phyloP scores from a whole-genome alignment of 2,329 filamentous ascomycete species.

The Zymoseptoria crescenta region DNA sequence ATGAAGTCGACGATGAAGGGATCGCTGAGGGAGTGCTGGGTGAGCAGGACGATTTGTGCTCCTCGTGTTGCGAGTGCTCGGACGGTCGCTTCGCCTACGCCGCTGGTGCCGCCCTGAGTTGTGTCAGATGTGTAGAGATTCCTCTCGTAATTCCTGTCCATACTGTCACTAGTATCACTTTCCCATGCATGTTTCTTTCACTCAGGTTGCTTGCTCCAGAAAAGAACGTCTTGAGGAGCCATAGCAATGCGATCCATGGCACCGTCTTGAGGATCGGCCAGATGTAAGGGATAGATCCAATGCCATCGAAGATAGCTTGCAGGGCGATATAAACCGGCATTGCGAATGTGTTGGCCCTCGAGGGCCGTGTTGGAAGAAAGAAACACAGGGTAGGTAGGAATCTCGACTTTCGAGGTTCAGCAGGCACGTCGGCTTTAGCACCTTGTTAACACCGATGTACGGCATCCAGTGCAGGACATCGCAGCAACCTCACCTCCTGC shows the following conservation, averaged over 20 bases:
- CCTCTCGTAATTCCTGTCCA: slow-evolving; percentile 9
- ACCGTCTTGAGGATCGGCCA: slow-evolving; percentile 40
- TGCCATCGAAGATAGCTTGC: slow-evolving; percentile 48
- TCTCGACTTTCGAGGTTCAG: no score
- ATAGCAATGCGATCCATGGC: slow-evolving; percentile 46
- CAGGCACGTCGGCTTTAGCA: no score
- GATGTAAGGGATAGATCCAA: slow-evolving; percentile 38
- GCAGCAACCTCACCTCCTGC: no score
- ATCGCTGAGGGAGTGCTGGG: slow-evolving; percentile 71
- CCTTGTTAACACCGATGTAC: no score
- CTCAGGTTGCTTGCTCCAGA: slow-evolving; percentile 65
- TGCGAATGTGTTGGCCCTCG: slow-evolving; percentile 1
- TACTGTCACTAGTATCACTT: slow-evolving; percentile 87
- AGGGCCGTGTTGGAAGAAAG: slow-evolving; percentile 1
- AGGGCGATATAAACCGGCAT: slow-evolving; percentile 58
- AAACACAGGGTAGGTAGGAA: no score
- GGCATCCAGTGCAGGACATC: no score
- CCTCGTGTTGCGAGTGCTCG: slow-evolving; percentile 69
- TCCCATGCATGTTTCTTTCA: slow-evolving; percentile 83
- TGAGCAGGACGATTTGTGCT: slow-evolving; percentile 85
- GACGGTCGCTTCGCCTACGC: slow-evolving; percentile 73
- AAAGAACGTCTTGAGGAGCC: slow-evolving; percentile 64
- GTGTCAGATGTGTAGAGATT: slow-evolving; percentile 12
- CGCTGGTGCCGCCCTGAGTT: slow-evolving; percentile 72
- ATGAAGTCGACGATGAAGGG: slow-evolving; percentile 89